Evolutionary conservation across 2,329 filamentous ascomycete species (phyloP), one percentile per base, ranked within the genome.

Genomic region (Hansfordia pulvinata): DNA sequence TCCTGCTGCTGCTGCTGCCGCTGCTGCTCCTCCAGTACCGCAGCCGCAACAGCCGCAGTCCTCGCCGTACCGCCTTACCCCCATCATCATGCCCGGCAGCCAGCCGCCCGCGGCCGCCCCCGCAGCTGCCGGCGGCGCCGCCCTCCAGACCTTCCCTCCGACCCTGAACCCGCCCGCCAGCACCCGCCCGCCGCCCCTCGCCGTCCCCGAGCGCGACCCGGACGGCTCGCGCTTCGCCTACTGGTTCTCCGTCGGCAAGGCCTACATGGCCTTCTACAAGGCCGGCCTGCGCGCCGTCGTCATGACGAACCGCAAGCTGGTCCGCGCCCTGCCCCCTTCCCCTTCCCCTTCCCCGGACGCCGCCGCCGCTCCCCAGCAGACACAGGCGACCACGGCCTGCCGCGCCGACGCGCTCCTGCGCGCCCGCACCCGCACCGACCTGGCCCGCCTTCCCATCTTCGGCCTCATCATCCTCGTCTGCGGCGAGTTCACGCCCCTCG

Each of bases 191-290:
- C 72, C 82, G 1, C 62, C 68, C 0, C 63, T 93, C 34, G 49
- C 60, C 22, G 56, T 82, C 3, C 82, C 82, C 6, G 46, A 50
- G 5, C 64, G 70, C 28, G 47, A 58, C 11, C 44, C 60, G 12
- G 42, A 52, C 6, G 48, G 64, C 17, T 54, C 55, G 16, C 44
- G 56, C 12, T 46, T 68, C 29, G 50, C 52, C 11, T 69, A 80
- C 54, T 58, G 70, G 34, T 68, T 69, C 42, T 47, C 54, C 22
- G 55, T 76, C 16, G 88, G 83, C 35, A 78, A 79, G 47, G 72
- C 79, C 27, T 93, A 93, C 52, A 50, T 79, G 8, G 53, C 53
- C 19, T 96, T 96, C 66, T 96, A 94, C 71, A 93, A 90, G 54
- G 65, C 71, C 2, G 88, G 86, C 11, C 54, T 93, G 17, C 74